phyloP scores from a whole-genome alignment of 768 basidiomycete species.

The Holtermannia corniformis region DNA sequence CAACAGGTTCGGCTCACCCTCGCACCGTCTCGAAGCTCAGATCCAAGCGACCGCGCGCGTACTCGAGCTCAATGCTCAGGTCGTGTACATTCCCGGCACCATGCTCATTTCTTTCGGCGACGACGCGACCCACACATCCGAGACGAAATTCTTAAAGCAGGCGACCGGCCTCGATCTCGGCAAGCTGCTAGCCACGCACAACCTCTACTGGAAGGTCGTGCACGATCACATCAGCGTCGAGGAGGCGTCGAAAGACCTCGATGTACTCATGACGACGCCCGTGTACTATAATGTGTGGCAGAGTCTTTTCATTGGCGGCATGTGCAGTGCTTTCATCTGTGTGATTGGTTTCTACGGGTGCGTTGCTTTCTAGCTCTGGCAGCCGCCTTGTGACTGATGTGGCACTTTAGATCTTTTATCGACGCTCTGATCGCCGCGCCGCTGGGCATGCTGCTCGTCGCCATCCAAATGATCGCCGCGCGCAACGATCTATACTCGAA shows the following conservation, averaged over 20 bases:
- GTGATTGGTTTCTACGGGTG: conserved; percentile 37
- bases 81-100: conserved; percentile 59
- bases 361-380: conserved; percentile 9
- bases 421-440: conserved; percentile 65
- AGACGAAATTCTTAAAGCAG: conserved; percentile 69
- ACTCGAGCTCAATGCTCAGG: conserved; percentile 83
- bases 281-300: conserved; percentile 55
- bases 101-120: conserved; percentile 79
- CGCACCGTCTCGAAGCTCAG: conserved; percentile 88
- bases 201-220: conserved; percentile 72
- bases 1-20: conserved; percentile 66
- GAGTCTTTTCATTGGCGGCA: conserved; percentile 60
- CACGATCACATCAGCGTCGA: conserved; percentile 69
- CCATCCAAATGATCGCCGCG: conserved; percentile 60
- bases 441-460: conserved; percentile 63
- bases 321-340: conserved; percentile 64
- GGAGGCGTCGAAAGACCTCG: conserved; percentile 60
- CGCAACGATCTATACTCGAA: conserved; percentile 71
- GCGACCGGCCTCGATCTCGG: conserved; percentile 62
- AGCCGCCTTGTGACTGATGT: background rate
- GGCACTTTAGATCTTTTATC: conserved; percentile 51
- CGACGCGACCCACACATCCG: conserved; percentile 64
- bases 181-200: conserved; percentile 62
- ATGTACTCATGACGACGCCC: conserved; percentile 59
- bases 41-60: conserved; percentile 78